A percentile compares a stretch with the other conserved stretches of the same genome.
phyloP scores from a whole-genome alignment of 495 filamentous ascomycete species.

The Cetradonia linearis region DNA sequence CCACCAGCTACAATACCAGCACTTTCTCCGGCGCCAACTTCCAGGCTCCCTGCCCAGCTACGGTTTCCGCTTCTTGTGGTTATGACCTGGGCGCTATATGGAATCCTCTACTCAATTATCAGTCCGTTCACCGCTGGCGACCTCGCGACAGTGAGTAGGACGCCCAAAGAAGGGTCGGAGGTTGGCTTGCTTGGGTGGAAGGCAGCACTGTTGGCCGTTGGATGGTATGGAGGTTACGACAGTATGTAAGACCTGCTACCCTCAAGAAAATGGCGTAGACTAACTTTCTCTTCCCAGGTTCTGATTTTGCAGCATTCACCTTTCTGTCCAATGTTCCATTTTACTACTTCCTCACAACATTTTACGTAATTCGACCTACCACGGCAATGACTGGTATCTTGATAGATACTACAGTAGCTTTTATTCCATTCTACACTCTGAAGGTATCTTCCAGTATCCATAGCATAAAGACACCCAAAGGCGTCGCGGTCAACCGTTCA shows the following conservation, averaged over 20 bases:
- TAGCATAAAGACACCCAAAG: slow-evolving; percentile 36
- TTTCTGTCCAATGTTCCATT: slow-evolving; percentile 62
- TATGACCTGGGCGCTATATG: slow-evolving; percentile 51
- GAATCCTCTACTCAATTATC: slow-evolving; percentile 45
- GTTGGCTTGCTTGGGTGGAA: slow-evolving; percentile 53
- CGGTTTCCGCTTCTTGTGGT: slow-evolving; percentile 55
- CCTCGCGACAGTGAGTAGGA: slow-evolving; percentile 51
- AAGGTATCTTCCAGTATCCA: slow-evolving; percentile 54
- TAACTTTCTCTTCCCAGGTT: slow-evolving; percentile 34
- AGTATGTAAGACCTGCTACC: slow-evolving; percentile 33
- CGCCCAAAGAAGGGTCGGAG: slow-evolving; percentile 49
- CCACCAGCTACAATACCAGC: slow-evolving; percentile 19
- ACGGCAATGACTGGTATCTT: slow-evolving; percentile 46
- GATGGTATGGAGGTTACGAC: slow-evolving; percentile 63
- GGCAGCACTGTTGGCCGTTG: slow-evolving; percentile 55
- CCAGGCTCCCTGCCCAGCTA: slow-evolving; percentile 35
- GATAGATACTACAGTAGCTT: slow-evolving; percentile 56
- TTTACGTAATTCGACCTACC: slow-evolving; percentile 55
- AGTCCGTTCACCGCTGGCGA: slow-evolving; percentile 44
- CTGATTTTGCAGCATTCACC: slow-evolving; percentile 58
- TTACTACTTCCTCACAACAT: slow-evolving; percentile 57
- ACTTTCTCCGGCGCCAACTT: slow-evolving; percentile 13
- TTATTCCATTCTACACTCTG: slow-evolving; percentile 60
- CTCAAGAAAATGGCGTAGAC: not conserved
- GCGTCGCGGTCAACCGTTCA: slow-evolving; percentile 49